These are phyloP conservation scores for Tricholoma hemisulphureum DNA, from an alignment of 768 basidiomycete species.

Conservation along the genomic window DNA sequence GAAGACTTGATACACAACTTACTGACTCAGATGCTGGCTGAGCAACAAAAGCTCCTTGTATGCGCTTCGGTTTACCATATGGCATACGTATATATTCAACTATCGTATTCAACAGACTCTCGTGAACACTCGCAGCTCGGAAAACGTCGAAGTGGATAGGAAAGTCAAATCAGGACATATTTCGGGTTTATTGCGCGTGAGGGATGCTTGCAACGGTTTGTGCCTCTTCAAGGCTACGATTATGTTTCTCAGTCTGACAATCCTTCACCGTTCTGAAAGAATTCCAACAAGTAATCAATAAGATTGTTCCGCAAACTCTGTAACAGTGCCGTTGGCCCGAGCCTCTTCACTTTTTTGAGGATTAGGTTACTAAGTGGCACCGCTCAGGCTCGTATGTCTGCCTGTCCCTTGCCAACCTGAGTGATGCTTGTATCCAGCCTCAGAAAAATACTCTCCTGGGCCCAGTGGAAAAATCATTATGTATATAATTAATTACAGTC, in stretches of 20 bases:
- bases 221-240: neutral
- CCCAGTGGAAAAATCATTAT: too few species aligned
- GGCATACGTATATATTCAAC: neutral
- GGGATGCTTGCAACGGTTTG: conserved; percentile 18
- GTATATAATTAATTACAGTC: too few species aligned
- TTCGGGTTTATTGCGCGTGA: conserved; percentile 17
- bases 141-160: conserved; percentile 10
- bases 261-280: conserved; percentile 9
- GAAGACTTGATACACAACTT: conserved; percentile 24
- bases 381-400: too few species aligned
- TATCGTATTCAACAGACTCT: conserved; percentile 7
- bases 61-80: neutral
- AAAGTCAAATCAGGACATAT: conserved; percentile 15
- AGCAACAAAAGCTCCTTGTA: conserved; percentile 23
- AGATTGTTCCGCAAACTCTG: conserved; percentile 11
- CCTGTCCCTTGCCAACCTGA: too few species aligned
- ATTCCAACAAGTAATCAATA: conserved; percentile 15
- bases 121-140: conserved; percentile 1
- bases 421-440: too few species aligned
- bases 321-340: too few species aligned
- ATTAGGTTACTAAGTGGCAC: too few species aligned
- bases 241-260: neutral
- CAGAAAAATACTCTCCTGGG: too few species aligned
- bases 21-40: conserved; percentile 20
- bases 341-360: too few species aligned